A percentile compares a stretch with the other conserved stretches of the same genome.
These are phyloP conservation scores for Russula brevipes DNA, from an alignment of 768 basidiomycete species.

Conservation along the genomic window DNA sequence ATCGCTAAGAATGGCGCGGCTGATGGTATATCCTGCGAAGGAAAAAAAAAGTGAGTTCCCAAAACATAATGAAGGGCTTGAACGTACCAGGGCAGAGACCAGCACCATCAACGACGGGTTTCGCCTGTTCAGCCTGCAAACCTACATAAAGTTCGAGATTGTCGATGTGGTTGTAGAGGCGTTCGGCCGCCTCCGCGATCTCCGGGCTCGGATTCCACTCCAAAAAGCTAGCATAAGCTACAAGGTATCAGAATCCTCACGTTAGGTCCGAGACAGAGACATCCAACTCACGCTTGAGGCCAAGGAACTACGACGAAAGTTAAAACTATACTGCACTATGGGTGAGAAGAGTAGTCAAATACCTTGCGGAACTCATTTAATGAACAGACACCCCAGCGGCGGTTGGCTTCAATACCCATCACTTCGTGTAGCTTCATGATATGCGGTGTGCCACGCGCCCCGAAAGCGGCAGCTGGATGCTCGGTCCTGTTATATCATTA, in stretches of 20 bases:
- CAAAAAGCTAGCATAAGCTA: conserved; percentile 63
- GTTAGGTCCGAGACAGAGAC: neutral
- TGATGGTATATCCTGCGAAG: conserved; percentile 64
- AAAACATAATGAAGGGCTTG: neutral
- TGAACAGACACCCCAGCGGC: conserved; percentile 76
- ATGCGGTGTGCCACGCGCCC: conserved; percentile 67
- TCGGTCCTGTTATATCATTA: conserved; percentile 46
- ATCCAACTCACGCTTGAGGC: conserved; percentile 56
- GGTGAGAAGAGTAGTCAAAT: conserved; percentile 12
- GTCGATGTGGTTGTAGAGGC: conserved; percentile 70
- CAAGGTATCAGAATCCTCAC: neutral
- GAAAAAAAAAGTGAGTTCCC: neutral
- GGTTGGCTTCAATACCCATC: conserved; percentile 76
- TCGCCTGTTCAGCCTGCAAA: conserved; percentile 72
- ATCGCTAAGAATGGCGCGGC: conserved; percentile 80
- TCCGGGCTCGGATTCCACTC: conserved; percentile 78
- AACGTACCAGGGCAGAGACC: conserved; percentile 74
- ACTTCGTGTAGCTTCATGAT: conserved; percentile 73
- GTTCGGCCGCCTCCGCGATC: conserved; percentile 67
- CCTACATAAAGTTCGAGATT: conserved; percentile 78
- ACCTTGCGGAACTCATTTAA: conserved; percentile 79
- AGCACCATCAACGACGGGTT: conserved; percentile 69
- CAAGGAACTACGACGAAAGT: conserved; percentile 49
- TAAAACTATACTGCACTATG: neutral
- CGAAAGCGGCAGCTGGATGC: conserved; percentile 65